These are phyloP conservation scores for Zygoascus ofunaensis DNA, from an alignment of 805 yeast species.

Conservation along the genomic window DNA sequence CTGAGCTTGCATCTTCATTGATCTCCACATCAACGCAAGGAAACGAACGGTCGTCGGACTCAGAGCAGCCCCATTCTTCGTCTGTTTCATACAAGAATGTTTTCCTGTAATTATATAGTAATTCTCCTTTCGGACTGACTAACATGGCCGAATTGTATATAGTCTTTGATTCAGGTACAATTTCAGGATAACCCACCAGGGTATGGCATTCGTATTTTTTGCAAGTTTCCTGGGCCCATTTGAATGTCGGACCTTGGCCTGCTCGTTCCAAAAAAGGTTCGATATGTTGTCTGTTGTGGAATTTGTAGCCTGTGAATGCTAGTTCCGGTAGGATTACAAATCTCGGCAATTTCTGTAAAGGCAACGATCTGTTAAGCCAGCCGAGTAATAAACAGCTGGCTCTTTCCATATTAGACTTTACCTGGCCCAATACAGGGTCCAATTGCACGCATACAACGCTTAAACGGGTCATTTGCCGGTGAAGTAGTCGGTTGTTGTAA, in stretches of 20 bases:
- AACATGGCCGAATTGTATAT: slow-evolving; percentile 69
- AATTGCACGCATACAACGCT: neutral
- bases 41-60: slow-evolving; percentile 32
- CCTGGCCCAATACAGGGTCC: neutral
- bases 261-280: slow-evolving; percentile 49
- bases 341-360: slow-evolving; percentile 32
- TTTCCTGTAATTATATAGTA: slow-evolving; percentile 63
- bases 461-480: too few relatives aligned
- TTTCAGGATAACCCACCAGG: slow-evolving; percentile 77
- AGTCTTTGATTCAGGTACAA: slow-evolving; percentile 6
- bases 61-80: slow-evolving; percentile 68
- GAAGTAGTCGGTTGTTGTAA: too few relatives aligned
- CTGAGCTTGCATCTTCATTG: neutral
- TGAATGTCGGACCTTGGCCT: slow-evolving; percentile 39
- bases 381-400: neutral
- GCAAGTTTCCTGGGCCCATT: slow-evolving; percentile 51
- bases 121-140: slow-evolving; percentile 47
- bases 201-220: slow-evolving; percentile 49
- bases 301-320: slow-evolving; percentile 79
- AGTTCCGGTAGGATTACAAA: slow-evolving; percentile 75
- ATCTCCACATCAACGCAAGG: neutral
- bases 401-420: neutral
- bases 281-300: slow-evolving; percentile 38
- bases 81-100: slow-evolving; percentile 72
- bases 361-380: too few relatives aligned